Conservation (phyloP, 2,329 filamentous ascomycete species). For the Drechslera avenae region DNA sequence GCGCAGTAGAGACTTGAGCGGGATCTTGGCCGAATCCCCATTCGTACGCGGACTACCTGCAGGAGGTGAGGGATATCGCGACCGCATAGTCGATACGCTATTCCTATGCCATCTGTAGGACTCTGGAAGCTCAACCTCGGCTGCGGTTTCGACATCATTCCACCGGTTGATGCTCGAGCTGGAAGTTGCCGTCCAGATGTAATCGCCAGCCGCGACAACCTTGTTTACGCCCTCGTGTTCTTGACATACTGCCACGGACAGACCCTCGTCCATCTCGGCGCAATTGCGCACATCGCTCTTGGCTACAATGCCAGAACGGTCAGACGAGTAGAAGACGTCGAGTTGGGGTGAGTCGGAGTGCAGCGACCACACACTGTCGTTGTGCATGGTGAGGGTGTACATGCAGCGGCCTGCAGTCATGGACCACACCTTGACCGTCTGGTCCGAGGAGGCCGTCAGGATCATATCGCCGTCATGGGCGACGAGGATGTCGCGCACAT, state of each 20-base stretch:
- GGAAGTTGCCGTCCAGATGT: constrained; percentile 88
- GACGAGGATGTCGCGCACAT: constrained; percentile 87
- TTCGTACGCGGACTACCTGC: constrained; percentile 40
- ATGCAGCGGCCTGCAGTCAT: constrained; percentile 93
- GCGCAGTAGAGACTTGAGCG: constrained; percentile 75
- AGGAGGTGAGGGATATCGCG: constrained; percentile 50
- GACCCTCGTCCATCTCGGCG: constrained; percentile 80
- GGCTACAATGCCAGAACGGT: constrained; percentile 89
- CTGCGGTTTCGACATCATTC: constrained; percentile 81
- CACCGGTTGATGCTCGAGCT: constrained; percentile 92
- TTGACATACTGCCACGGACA: constrained; percentile 88
- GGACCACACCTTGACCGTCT: constrained; percentile 98
- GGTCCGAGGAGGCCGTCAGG: constrained; percentile 92
- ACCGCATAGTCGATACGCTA: constrained; percentile 53
- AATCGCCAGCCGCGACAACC: constrained; percentile 68
- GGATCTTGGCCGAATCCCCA: constrained; percentile 63
- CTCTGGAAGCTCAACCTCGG: constrained; percentile 66
- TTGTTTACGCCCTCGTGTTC: constrained; percentile 83
- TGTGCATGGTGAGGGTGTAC: constrained; percentile 98
- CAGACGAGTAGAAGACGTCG: constrained; percentile 90
- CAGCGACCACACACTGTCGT: constrained; percentile 95
- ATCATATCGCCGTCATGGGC: constrained; percentile 88
- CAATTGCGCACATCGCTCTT: constrained; percentile 88
- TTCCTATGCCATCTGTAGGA: constrained; percentile 59
- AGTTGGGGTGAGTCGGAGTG: constrained; percentile 87